Evolutionary conservation across 768 basidiomycete species (phyloP).

Genomic region (Pholiota microspora): DNA sequence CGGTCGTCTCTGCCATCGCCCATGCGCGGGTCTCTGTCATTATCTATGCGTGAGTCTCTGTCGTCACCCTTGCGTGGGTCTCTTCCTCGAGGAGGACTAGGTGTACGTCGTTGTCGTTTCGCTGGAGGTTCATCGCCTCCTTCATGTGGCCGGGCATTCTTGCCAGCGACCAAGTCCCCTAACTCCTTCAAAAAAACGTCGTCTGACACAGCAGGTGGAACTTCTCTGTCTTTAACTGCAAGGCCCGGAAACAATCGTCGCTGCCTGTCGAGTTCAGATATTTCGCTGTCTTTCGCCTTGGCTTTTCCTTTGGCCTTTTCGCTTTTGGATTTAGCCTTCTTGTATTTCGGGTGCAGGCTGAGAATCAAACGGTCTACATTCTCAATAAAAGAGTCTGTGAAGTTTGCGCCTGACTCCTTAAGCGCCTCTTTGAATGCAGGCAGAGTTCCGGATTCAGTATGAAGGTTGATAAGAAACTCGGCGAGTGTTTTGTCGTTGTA

Average conservation of each 20-base stretch:
- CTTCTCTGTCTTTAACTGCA: slow-evolving; percentile 74
- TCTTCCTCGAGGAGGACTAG: slow-evolving; percentile 59
- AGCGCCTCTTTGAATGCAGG: slow-evolving; percentile 81
- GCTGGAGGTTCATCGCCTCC: slow-evolving; percentile 41
- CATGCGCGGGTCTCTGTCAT: slow-evolving; percentile 33
- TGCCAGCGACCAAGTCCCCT: slow-evolving; percentile 84
- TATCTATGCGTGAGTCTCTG: no score
- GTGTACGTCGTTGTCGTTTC: slow-evolving; percentile 64
- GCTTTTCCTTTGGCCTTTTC: slow-evolving; percentile 35
- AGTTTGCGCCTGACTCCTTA: slow-evolving; percentile 72
- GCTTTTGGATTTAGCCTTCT: slow-evolving; percentile 58
- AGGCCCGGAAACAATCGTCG: slow-evolving; percentile 90
- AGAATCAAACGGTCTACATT: slow-evolving; percentile 94
- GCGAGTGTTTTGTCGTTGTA: slow-evolving; percentile 91
- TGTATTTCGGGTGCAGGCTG: slow-evolving; percentile 94
- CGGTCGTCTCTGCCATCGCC: slow-evolving; percentile 8
- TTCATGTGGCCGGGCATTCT: slow-evolving; percentile 49
- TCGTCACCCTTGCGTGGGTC: slow-evolving; percentile 22
- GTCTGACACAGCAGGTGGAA: slow-evolving; percentile 56
- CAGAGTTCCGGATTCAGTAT: slow-evolving; percentile 73
- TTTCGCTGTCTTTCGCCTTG: slow-evolving; percentile 28
- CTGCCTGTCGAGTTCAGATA: slow-evolving; percentile 71
- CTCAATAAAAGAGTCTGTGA: slow-evolving; percentile 88
- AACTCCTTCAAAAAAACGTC: slow-evolving; percentile 87
- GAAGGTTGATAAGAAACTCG: slow-evolving; percentile 91